A percentile compares a stretch with the other conserved stretches of the same genome.
phyloP scores from a whole-genome alignment of 2,329 filamentous ascomycete species.

The Aspergillus puulaauensis region DNA sequence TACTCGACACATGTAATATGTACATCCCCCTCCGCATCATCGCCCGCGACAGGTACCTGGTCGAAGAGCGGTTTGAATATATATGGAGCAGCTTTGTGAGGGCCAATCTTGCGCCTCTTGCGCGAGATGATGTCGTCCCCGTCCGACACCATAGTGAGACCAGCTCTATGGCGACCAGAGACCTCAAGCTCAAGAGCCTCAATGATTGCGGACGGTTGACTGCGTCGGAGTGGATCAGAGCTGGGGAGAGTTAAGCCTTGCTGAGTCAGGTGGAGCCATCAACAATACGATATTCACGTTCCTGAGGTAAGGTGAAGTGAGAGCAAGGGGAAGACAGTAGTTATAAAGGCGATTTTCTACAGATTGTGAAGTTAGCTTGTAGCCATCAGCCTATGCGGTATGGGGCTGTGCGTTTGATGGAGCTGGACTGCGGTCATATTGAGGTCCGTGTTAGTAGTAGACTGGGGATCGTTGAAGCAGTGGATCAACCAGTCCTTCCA shows the following conservation, averaged over 20 bases:
- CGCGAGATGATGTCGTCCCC: slow-evolving; percentile 45
- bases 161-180: slow-evolving; percentile 19
- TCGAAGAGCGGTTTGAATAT: slow-evolving; percentile 44
- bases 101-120: slow-evolving; percentile 46
- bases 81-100: slow-evolving; percentile 45
- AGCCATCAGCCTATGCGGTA: too few relatives aligned
- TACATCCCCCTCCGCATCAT: slow-evolving; percentile 43
- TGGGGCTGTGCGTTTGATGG: too few relatives aligned
- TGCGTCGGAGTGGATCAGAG: slow-evolving; percentile 9
- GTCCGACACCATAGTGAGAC: slow-evolving; percentile 38
- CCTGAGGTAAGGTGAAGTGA: neutral
- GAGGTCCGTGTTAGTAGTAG: neutral
- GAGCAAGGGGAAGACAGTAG: neutral
- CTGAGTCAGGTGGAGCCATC: slow-evolving; percentile 19
- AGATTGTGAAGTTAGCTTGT: neutral
- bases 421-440: neutral
- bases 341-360: neutral
- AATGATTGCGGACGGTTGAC: slow-evolving; percentile 3
- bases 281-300: neutral
- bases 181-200: slow-evolving; percentile 9
- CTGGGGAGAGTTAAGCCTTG: slow-evolving; percentile 13
- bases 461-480: neutral
- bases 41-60: slow-evolving; percentile 41
- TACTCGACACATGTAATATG: slow-evolving; percentile 64
- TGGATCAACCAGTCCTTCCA: neutral